Evolutionary conservation across 2,329 filamentous ascomycete genomes (phyloP).

Genomic region (Penicillium capsulatum): DNA sequence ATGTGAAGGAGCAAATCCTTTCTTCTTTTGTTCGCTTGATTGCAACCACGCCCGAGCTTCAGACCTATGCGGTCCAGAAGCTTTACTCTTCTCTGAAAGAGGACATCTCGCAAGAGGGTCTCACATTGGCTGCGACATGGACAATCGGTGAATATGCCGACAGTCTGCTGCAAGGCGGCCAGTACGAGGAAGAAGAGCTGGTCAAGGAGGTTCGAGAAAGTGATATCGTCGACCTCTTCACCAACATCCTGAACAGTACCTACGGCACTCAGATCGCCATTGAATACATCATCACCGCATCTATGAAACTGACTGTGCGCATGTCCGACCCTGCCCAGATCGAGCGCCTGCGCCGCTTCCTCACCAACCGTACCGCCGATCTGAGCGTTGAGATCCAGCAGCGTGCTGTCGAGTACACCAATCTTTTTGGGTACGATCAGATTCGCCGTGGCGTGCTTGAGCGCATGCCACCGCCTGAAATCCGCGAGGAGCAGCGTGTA

Average conservation of each 20-base stretch:
- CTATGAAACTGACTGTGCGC: conserved; percentile 91
- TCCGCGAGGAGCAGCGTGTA: conserved; percentile 89
- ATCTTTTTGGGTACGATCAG: conserved; percentile 85
- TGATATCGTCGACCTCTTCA: conserved; percentile 90
- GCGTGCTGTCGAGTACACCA: conserved; percentile 88
- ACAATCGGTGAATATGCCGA: conserved; percentile 97
- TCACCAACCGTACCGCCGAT: conserved; percentile 75
- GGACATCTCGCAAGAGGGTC: conserved; percentile 93
- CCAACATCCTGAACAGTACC: conserved; percentile 85
- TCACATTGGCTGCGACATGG: conserved; percentile 92
- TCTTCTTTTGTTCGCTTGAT: conserved; percentile 95
- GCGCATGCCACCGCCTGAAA: conserved; percentile 96
- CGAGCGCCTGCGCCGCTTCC: conserved; percentile 74
- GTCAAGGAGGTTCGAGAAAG: conserved; percentile 77
- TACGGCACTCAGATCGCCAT: conserved; percentile 88
- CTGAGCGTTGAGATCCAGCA: conserved; percentile 95
- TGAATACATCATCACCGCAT: conserved; percentile 91
- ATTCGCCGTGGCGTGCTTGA: conserved; percentile 87
- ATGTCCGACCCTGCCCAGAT: conserved; percentile 79
- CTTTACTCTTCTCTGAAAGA: conserved; percentile 86
- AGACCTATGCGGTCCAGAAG: conserved; percentile 96
- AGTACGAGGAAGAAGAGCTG: conserved; percentile 90
- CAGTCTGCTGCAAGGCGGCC: conserved; percentile 77
- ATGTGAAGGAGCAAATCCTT: conserved; percentile 95
- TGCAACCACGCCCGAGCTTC: conserved; percentile 87